Base-by-base conservation (phyloP, 306 rosid species). In the Morella rubra region DNA sequence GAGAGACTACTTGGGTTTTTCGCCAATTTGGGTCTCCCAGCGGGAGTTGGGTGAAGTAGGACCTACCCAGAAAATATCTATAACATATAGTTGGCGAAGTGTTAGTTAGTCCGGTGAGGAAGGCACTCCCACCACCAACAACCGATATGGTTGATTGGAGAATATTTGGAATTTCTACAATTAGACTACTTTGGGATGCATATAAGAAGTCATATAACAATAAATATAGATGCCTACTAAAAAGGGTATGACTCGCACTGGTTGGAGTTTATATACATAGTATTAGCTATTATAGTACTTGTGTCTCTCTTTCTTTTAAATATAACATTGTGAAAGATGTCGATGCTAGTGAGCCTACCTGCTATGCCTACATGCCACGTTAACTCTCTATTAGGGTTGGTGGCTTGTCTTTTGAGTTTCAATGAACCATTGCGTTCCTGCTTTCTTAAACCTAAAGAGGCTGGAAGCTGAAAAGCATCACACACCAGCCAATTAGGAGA, bases 71-170 rank as follows among this genome's bases (percentile, higher is more conserved):
- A 64, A 69, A 56, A 78, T 75, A 73, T 80, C 69, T 71, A 81
- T 67, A 77, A 24, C 72, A 46, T 46, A 59, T 13, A 61, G 81
- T 80, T 81, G 55, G 76, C 69, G 77, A 70, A 69, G 79, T 70
- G 88, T 84, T 80, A 27, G 81, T 81, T 83, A 80, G 90, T 91
- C 84, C 82, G 91, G 85, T 79, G 81, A 60, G 73, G 67, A 74
- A 72, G 68, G 78, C 44, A 55, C 58, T 72, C 76, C 79, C 73
- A 77, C 88, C 83, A 59, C 82, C 89, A 85, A 75, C 84, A 83
- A 73, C 77, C 58, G 76, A 75, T 77, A 40, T 18, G 52, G 19
- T 73, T 73, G 61, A 70, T 13, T 70, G 44, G 58, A 66, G 47
- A 66, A 66, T n/a, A n/a, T 66, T 65, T 65, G 11, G 14, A n/a